Conservation (phyloP, 2,329 filamentous ascomycete genomes). For the Fusarium buharicum region DNA sequence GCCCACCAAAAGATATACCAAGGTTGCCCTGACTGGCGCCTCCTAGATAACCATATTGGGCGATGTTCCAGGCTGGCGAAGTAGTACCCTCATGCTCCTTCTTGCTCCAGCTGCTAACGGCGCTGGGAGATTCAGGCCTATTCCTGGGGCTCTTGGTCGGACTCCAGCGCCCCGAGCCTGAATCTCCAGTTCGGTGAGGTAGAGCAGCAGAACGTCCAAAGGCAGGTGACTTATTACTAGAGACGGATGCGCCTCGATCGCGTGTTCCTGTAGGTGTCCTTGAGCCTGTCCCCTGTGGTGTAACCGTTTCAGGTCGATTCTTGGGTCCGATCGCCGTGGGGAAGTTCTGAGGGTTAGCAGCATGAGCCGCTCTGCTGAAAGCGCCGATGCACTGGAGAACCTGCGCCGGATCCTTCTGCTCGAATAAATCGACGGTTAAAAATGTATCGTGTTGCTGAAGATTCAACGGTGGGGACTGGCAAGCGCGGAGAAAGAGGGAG, state of each 20-base stretch:
- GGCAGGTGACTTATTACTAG: constrained; percentile 67
- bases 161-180: constrained; percentile 66
- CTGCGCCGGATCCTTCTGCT: constrained; percentile 94
- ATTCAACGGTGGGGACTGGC: constrained; percentile 84
- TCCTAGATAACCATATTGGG: constrained; percentile 98
- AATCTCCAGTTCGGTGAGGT: constrained; percentile 64
- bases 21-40: constrained; percentile 96
- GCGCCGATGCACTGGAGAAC: constrained; percentile 92
- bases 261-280: constrained; percentile 59
- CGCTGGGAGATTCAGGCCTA: constrained; percentile 62
- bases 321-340: constrained; percentile 80
- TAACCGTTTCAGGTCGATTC: constrained; percentile 66
- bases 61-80: constrained; percentile 95
- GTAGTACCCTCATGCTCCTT: constrained; percentile 83
- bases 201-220: constrained; percentile 55
- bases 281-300: constrained; percentile 72
- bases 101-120: constrained; percentile 90
- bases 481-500: constrained; percentile 90
- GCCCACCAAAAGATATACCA: constrained; percentile 89
- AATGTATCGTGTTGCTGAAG: constrained; percentile 95
- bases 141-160: constrained; percentile 70
- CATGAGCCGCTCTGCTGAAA: constrained; percentile 87
- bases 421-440: constrained; percentile 95
- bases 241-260: constrained; percentile 62
- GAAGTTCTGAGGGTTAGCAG: constrained; percentile 77